Evolutionary conservation across 1,284 basidiomycete species (phyloP).

Genomic region (Pholiota adiposa): DNA sequence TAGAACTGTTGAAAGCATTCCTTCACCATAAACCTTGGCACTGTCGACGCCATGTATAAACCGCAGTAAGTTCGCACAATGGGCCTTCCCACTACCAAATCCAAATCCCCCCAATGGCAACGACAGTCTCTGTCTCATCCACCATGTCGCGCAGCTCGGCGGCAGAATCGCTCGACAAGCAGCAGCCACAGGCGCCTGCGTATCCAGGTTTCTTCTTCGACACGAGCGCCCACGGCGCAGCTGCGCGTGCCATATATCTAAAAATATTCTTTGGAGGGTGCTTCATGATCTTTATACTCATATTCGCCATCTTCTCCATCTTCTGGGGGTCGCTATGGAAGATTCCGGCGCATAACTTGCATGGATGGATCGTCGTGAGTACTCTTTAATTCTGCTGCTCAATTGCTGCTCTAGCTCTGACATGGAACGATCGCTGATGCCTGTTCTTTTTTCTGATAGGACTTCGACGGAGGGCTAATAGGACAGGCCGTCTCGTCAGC

Average conservation of each 20-base stretch:
- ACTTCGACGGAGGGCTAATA: conserved; percentile 53
- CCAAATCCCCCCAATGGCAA: not conserved
- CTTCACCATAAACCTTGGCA: no score
- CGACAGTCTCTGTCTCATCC: not conserved
- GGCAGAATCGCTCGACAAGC: no score
- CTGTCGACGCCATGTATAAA: not conserved
- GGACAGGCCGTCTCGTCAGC: conserved; percentile 43
- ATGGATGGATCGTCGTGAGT: conserved; percentile 45
- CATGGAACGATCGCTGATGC: not conserved
- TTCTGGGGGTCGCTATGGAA: conserved; percentile 56
- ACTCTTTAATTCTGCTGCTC: not conserved
- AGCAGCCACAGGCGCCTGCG: no score
- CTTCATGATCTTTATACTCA: conserved; percentile 35
- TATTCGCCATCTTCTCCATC: conserved; percentile 50
- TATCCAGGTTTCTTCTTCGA: conserved; percentile 38
- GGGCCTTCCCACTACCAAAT: no score
- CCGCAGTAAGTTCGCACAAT: not conserved
- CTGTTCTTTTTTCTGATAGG: conserved; percentile 39
- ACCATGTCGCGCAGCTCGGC: not conserved
- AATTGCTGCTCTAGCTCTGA: not conserved
- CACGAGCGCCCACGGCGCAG: conserved; percentile 23
- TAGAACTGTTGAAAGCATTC: no score
- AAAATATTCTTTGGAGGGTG: conserved; percentile 37
- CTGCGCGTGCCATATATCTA: conserved; percentile 40
- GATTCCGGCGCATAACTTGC: conserved; percentile 38